Percentiles rank a stretch among this genome's conserved stretches.
Evolutionary conservation across 2,329 filamentous ascomycete genomes (phyloP).

Genomic region (Boeremia exigua): DNA sequence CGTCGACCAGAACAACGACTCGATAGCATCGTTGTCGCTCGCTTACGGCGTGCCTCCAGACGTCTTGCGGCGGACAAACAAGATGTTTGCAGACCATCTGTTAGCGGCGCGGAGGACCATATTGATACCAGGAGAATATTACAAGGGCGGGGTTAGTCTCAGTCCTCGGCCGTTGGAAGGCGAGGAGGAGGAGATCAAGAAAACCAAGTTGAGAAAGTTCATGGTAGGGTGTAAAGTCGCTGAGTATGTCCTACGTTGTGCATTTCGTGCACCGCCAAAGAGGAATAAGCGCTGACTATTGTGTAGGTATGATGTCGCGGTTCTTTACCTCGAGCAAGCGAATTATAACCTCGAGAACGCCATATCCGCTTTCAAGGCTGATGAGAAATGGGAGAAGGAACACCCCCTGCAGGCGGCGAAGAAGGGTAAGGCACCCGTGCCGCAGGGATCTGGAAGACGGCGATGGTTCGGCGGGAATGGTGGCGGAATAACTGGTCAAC

Average conservation of each 20-base stretch:
- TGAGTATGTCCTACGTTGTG: constrained; percentile 63
- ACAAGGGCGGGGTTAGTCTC: constrained; percentile 70
- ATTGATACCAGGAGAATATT: constrained; percentile 73
- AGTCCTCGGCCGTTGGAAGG: constrained; percentile 75
- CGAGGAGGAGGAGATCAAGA: constrained; percentile 75
- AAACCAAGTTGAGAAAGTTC: constrained; percentile 73
- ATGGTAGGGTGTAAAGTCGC: constrained; percentile 80
- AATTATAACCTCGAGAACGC: constrained; percentile 71
- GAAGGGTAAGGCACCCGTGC: constrained; percentile 51
- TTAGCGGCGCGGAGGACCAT: constrained; percentile 72
- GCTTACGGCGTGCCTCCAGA: constrained; percentile 72
- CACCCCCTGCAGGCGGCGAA: constrained; percentile 63
- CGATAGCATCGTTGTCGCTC: constrained; percentile 70
- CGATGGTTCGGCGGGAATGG: constrained; percentile 47
- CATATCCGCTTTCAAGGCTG: constrained; percentile 68
- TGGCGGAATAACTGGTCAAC: constrained; percentile 46
- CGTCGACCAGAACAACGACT: constrained; percentile 72
- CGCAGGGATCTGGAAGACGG: constrained; percentile 32
- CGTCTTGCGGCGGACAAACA: constrained; percentile 70
- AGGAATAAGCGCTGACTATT: not conserved
- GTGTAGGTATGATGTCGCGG: constrained; percentile 69
- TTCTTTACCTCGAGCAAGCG: constrained; percentile 75
- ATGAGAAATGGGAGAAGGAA: constrained; percentile 76
- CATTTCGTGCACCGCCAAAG: not conserved
- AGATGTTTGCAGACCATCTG: constrained; percentile 73